Evolutionary conservation across 306 rosid genomes (phyloP).

Genomic region (Quercus aquifolioides): DNA sequence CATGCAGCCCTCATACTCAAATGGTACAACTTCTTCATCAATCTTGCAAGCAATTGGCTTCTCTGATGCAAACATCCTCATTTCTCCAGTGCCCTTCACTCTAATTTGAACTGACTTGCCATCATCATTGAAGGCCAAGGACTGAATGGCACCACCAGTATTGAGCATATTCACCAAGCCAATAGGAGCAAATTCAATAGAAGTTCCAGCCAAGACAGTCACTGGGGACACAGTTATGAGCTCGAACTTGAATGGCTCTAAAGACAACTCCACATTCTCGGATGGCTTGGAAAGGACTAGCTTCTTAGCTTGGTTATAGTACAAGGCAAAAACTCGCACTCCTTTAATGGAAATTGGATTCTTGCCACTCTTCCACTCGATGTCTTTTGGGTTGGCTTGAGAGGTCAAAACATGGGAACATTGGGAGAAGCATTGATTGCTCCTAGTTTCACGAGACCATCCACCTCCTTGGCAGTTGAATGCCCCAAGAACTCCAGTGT

Average conservation of each 20-base stretch:
- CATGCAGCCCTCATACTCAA: conserved; percentile 57
- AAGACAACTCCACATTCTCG: conserved; percentile 47
- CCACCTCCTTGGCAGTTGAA: conserved; percentile 99
- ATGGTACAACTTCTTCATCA: conserved; percentile 48
- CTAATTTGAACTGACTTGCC: conserved; percentile 37
- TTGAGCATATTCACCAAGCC: conserved; percentile 89
- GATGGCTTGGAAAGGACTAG: conserved; percentile 49
- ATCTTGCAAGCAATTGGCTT: conserved; percentile 56
- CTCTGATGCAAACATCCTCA: conserved; percentile 69
- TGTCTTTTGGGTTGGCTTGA: conserved; percentile 51
- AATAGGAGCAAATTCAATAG: conserved; percentile 68
- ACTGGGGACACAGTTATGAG: conserved; percentile 71
- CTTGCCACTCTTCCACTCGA: conserved; percentile 77
- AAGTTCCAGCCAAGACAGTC: conserved; percentile 31
- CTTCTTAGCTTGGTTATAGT: conserved; percentile 59
- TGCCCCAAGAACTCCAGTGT: conserved; percentile 82
- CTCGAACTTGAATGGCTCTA: conserved; percentile 90
- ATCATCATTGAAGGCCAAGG: conserved; percentile 41
- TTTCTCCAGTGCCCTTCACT: conserved; percentile 69
- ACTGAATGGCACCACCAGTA: conserved; percentile 76
- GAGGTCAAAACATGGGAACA: conserved; percentile 60
- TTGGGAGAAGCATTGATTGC: conserved; percentile 64
- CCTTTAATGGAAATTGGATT: conserved; percentile 56
- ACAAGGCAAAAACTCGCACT: conserved; percentile 51
- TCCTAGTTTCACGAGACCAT: conserved; percentile 64